Base-by-base conservation (phyloP, 2,329 filamentous ascomycete genomes). In the Chrysoporthe puriensis region DNA sequence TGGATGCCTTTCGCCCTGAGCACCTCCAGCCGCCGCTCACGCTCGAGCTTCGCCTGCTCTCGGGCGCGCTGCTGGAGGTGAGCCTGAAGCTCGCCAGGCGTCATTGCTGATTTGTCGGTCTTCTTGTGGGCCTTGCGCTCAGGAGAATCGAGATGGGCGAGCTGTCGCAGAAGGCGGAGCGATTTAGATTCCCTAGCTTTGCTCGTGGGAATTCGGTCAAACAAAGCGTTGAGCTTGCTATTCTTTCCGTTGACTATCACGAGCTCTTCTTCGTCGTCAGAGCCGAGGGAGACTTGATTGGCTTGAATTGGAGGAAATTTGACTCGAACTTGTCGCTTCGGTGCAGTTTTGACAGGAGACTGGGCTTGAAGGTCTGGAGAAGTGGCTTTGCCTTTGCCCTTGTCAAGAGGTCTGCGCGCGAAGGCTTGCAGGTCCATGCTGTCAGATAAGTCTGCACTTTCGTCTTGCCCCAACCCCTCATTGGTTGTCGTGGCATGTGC, bases 1-100 rank as follows among this genome's bases (percentile, higher is more conserved):
- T 91, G 82, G 36, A 97, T 85, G 8, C 96, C 96, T 78, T 91
- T 93, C 13, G 91, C 90, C 74, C 87, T 89, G 52, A 99, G 85
- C 72, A 90, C 85, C 66, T 93, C 88, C 26, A 98, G 85, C 66
- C 90, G 90, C 72, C 92, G 90, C 69, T 92, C 88, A 64, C 93
- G 89, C 76, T 96, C 93, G 54, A 86, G 79, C 69, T 88, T 88
- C 57, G 94, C 94, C 78, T 99, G 96, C 69, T 91, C 85, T 57
- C 92, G 88, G 6, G 93, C 94, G 69, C 90, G 89, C 71, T 88
- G 86, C 48, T 91, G 84, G 8, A 98, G 81, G 44, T 83, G 85
- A 11, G 84, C 80, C 58, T 94, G 88, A 64, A 97, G 84, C 72
- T 96, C 88, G 40, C 84, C 86, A 0, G 85, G 82, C 8, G 88